Percentiles rank a stretch among this genome's conserved stretches.
phyloP scores from a whole-genome alignment of 441 rosid genomes.

The Mallotus japonicus region DNA sequence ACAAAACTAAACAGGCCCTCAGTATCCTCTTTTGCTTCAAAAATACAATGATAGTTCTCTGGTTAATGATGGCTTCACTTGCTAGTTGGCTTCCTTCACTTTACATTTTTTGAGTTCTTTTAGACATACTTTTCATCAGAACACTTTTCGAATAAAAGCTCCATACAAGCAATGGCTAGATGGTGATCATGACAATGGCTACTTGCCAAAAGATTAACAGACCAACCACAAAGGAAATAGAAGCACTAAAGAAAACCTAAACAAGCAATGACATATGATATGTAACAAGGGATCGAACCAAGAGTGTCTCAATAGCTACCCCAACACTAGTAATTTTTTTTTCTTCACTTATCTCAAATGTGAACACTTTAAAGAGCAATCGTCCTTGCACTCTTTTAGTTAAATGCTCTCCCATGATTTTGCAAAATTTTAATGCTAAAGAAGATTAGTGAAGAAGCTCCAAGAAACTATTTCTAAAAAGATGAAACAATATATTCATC shows the following conservation, averaged over 20 bases:
- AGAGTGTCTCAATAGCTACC: conserved; percentile 50
- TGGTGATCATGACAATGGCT: conserved; percentile 52
- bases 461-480: conserved; percentile 46
- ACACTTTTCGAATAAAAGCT: too few relatives aligned
- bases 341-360: conserved; percentile 58
- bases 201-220: conserved; percentile 50
- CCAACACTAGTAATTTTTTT: conserved; percentile 63
- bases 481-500: conserved; percentile 39
- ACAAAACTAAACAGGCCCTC: too few relatives aligned
- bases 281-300: conserved; percentile 54
- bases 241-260: conserved; percentile 48
- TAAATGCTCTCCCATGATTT: conserved; percentile 57
- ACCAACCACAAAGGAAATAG: conserved; percentile 41
- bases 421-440: conserved; percentile 66
- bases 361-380: conserved; percentile 44
- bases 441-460: conserved; percentile 44
- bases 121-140: too few relatives aligned
- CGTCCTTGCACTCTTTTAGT: conserved; percentile 54
- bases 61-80: too few relatives aligned
- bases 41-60: too few relatives aligned
- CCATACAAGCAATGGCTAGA: conserved; percentile 59
- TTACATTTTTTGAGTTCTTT: too few relatives aligned
- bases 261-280: conserved; percentile 56
- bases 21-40: too few relatives aligned
- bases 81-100: too few relatives aligned